Evolutionary conservation across 192 early-diverging fungal genomes (phyloP).

Genomic region (Umbelopsis sp.): DNA sequence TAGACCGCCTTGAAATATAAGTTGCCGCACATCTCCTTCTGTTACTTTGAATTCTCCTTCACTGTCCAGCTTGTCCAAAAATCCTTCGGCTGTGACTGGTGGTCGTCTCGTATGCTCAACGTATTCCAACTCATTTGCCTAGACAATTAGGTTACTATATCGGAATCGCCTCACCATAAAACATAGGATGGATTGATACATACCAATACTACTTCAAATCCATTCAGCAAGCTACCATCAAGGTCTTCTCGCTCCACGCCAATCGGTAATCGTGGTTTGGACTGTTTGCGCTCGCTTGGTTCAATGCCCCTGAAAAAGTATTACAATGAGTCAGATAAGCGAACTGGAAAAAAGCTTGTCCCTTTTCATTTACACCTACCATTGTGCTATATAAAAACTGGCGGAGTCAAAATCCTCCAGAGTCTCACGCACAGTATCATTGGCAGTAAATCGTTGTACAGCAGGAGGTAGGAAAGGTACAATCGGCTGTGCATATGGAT

Average conservation of each 20-base stretch:
- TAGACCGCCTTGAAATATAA: conserved; percentile 76
- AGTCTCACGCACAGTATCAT: conserved; percentile 53
- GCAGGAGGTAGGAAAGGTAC: conserved; percentile 49
- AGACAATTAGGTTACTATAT: not conserved
- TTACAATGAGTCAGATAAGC: too few species aligned
- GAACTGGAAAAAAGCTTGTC: too few species aligned
- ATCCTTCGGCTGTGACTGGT: conserved; percentile 68
- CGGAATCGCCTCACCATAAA: too few species aligned
- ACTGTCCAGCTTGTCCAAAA: conserved; percentile 67
- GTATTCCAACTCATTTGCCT: conserved; percentile 7
- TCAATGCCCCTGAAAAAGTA: not conserved
- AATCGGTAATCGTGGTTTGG: not conserved
- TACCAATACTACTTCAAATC: not conserved
- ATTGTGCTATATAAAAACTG: conserved; percentile 69
- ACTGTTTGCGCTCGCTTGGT: conserved; percentile 35
- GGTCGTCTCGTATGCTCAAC: conserved; percentile 37
- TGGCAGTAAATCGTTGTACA: conserved; percentile 51
- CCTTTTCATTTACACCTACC: conserved; percentile 24
- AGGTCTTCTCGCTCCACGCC: conserved; percentile 16
- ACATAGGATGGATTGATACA: not conserved
- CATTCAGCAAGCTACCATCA: conserved; percentile 2
- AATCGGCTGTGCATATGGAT: conserved; percentile 54
- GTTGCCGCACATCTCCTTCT: conserved; percentile 50
- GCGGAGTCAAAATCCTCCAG: conserved; percentile 74
- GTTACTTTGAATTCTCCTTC: conserved; percentile 52